Evolutionary conservation across 2,329 filamentous ascomycete genomes (phyloP), one percentile per base, ranked within the genome.

Genomic region (Meredithiella fracta): DNA sequence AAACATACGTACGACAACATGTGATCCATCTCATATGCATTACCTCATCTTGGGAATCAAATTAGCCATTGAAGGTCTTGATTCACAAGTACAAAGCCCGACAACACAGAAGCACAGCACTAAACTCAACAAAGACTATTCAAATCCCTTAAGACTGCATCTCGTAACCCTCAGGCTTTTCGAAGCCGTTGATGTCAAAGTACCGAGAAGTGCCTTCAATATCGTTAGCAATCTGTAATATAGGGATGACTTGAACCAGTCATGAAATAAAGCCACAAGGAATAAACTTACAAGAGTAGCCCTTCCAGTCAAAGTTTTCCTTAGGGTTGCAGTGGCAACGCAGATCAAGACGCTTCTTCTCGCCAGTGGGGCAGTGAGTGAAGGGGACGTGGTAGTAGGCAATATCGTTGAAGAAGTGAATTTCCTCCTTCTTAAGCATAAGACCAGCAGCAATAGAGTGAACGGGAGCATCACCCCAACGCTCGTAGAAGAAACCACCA

Each of bases 261-360:
- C 15, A 40, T 49, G 15, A 31, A 14, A 44, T 44, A 3, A 44
- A 44, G 17, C 47, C 58, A 59, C 61, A 56, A 53, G 52, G 65
- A 60, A 20, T 34, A 37, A 3, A 74, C 86, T 74, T 79, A 94
- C 90, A 97, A 67, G 88, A 95, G 68, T 96, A 97, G 54, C 86
- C 86, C 70, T 95, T 96, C 94, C 94, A 98, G 71, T 98, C 92
- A 75, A 98, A 98, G 74, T 98, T 98, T 59, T 97, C 86, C 65
- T 84, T 83, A 6, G 92, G 91, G 66, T 98, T 89, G 72, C 92
- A 98, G 69, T 90, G 85, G 70, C 92, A 98, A 67, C 86, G 90
- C 62, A 91, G 80, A 62, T 95, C 84, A 56, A 90, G 69, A 61
- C 90, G 81, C 55, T 78, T 80, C 71, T 95, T 78, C 70, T 97